A percentile compares a stretch with the other conserved stretches of the same genome.
These are phyloP conservation scores for Hylodesmum podocarpum DNA, from an alignment of 306 rosid species.

Conservation along the genomic window DNA sequence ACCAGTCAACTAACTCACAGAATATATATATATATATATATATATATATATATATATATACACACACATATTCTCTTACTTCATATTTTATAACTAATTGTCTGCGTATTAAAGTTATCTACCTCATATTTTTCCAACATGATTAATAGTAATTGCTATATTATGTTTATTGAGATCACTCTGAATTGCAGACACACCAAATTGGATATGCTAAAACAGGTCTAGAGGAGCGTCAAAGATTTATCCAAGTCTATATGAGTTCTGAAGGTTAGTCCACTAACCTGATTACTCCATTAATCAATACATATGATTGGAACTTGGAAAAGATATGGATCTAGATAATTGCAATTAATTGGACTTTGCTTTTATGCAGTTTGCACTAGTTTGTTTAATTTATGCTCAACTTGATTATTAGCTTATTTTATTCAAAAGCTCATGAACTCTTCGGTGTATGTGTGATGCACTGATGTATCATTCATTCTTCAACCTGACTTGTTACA, in stretches of 20 bases:
- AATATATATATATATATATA: no score
- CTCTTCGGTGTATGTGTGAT: background rate
- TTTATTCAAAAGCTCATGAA: background rate
- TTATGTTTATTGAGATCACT: conserved; percentile 10
- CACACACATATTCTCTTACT: no score
- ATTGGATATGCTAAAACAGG: conserved; percentile 45
- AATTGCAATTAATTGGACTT: background rate
- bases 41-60: no score
- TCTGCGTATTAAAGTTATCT: no score
- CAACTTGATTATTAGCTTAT: background rate
- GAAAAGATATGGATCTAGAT: background rate
- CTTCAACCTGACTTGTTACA: background rate
- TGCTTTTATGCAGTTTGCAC: background rate
- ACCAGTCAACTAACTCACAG: no score
- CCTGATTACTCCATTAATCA: background rate
- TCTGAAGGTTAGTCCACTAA: conserved; percentile 57
- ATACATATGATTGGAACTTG: background rate
- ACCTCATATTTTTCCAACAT: conserved; percentile 2
- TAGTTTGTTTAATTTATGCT: background rate
- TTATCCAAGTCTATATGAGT: conserved; percentile 57
- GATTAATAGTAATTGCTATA: background rate
- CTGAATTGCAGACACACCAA: conserved; percentile 18
- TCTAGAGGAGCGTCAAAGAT: conserved; percentile 70
- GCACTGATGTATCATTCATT: background rate
- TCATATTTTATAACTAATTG: no score